Evolutionary conservation across 2,329 filamentous ascomycete genomes (phyloP).

Genomic region (Ophidiomyces ophidiicola): DNA sequence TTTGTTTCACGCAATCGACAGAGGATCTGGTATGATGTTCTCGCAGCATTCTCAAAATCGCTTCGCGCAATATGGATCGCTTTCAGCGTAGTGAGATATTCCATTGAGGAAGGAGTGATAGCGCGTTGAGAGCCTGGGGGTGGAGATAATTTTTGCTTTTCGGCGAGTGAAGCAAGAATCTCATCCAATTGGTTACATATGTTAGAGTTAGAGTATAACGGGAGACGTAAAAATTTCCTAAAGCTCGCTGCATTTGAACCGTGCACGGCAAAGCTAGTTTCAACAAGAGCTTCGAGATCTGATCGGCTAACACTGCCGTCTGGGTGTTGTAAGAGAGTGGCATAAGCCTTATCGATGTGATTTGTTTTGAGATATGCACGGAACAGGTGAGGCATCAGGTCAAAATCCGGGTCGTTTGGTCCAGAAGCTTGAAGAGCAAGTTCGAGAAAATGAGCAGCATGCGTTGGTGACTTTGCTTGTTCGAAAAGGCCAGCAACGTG

Average conservation of each 20-base stretch:
- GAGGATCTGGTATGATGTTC: slow-evolving; percentile 45
- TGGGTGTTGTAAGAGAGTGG: slow-evolving; percentile 59
- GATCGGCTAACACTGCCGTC: slow-evolving; percentile 60
- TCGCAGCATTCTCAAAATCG: slow-evolving; percentile 69
- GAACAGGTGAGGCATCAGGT: slow-evolving; percentile 75
- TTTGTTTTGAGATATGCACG: slow-evolving; percentile 65
- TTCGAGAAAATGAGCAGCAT: slow-evolving; percentile 71
- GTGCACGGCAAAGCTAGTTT: slow-evolving; percentile 31
- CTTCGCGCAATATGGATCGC: slow-evolving; percentile 73
- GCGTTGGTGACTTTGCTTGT: slow-evolving; percentile 60
- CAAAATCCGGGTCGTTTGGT: slow-evolving; percentile 33
- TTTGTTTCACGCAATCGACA: slow-evolving; percentile 37
- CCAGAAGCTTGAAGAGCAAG: slow-evolving; percentile 55
- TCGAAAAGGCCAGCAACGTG: slow-evolving; percentile 79
- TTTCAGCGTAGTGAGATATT: slow-evolving; percentile 82
- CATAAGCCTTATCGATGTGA: slow-evolving; percentile 72
- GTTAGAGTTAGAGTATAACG: slow-evolving; percentile 51
- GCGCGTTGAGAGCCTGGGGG: background rate
- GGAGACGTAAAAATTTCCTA: slow-evolving; percentile 56
- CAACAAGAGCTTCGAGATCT: slow-evolving; percentile 55
- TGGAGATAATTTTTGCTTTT: slow-evolving; percentile 52
- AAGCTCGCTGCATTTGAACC: slow-evolving; percentile 34
- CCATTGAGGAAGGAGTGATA: slow-evolving; percentile 36
- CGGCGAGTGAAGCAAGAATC: slow-evolving; percentile 60
- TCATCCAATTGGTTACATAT: slow-evolving; percentile 69